Base-by-base conservation (phyloP, 2,329 filamentous ascomycete genomes). In the Alternaria ethzedia region DNA sequence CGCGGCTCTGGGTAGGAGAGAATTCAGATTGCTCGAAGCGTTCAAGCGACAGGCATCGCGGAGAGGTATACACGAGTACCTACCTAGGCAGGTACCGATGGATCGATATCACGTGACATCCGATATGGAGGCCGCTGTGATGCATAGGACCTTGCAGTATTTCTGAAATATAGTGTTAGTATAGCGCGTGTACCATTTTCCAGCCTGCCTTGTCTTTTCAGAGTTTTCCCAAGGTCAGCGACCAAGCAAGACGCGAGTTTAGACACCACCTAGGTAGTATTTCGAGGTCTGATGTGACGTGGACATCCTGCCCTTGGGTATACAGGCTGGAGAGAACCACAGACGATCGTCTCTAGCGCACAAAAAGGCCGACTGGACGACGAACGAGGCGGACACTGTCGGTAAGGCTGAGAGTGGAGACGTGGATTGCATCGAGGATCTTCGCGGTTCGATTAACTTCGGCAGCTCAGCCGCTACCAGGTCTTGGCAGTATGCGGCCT, bases 361-460 rank as follows among this genome's bases (percentile, higher is more conserved):
- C 12, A 36, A 26, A 46, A 30, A 49, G 47, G 41, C 46, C 25
- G 46, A 50, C n/a, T 11, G 13, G 51, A 54, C 30, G 51, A 25
- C 5, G 30, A 43, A 54, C 15, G 17, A 21, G 50, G 6, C 13
- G 17, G 20, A 10, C 21, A 26, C 9, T 30, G 21, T 30, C 26
- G 41, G 41, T 44, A 70, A 63, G 68, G 70, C 66, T 72, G 68
- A 59, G 66, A 57, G 63, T 63, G 59, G 61, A 59, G 58, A 57
- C 63, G 21, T 49, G 46, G 50, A 47, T 45, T 51, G 41, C 56
- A 70, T 68, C 71, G 70, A 74, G 70, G 68, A 65, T 63, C 63
- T 74, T 74, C 36, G 36, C 36, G 36, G 36, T 41, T 41, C 71
- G 63, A 74, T 67, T 32, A 26, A 41, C 26, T 72, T 73, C 68